Evolutionary conservation across 2,329 filamentous ascomycete species (phyloP).

Genomic region (Sclerotinia minor): DNA sequence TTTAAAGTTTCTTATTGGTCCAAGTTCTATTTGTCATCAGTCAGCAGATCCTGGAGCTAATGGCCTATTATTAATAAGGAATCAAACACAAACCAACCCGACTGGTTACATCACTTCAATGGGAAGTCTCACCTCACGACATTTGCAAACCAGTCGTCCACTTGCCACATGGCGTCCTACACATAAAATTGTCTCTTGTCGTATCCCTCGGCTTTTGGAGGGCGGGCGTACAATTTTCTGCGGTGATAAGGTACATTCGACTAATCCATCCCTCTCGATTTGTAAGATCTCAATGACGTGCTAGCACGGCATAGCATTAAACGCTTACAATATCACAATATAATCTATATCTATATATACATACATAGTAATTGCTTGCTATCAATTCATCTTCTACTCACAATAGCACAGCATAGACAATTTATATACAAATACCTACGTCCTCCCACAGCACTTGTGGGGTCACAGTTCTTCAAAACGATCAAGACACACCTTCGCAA

Average conservation of each 20-base stretch:
- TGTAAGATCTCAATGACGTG: conserved; percentile 25
- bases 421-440: neutral
- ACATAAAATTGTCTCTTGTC: neutral
- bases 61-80: neutral
- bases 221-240: neutral
- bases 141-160: neutral
- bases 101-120: conserved; percentile 8
- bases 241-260: conserved; percentile 4
- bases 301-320: neutral
- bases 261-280: conserved; percentile 19
- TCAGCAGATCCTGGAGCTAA: neutral
- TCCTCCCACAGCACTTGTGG: neutral
- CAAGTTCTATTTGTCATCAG: neutral
- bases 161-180: conserved; percentile 6
- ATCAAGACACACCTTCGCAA: conserved; percentile 3
- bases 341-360: neutral
- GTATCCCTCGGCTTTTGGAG: conserved; percentile 7
- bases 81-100: neutral
- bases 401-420: neutral
- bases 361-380: conserved; percentile 13
- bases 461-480: neutral
- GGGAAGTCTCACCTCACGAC: neutral
- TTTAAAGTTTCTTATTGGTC: neutral
- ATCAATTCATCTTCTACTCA: neutral
- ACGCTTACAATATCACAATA: conserved; percentile 5